Evolutionary conservation across 1,284 basidiomycete genomes (phyloP), one percentile per base, ranked within the genome.

Genomic region (Trametes hirsuta): DNA sequence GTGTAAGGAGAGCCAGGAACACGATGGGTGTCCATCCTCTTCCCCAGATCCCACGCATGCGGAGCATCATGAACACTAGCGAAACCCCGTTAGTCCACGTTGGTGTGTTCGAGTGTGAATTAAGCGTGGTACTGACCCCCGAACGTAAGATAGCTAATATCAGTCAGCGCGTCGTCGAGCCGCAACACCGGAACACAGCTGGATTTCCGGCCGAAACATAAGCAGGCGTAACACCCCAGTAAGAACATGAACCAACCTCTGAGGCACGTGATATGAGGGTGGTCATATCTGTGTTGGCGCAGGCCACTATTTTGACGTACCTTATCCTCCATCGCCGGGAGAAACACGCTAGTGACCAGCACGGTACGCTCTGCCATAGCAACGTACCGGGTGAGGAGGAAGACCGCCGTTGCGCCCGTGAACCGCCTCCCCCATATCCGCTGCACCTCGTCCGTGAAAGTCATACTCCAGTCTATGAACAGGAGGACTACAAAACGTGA

Each of bases 171-270:
- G 21, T 68, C 66, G 22, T 68, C 66, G 0, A 66, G 21, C 9
- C 66, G 59, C n/a, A 68, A 35, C 2, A 66, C 60, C 6, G 62
- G 62, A 1, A 59, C 61, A 40, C 66, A 68, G 56, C 66, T 68
- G 34, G 2, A 39, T 14, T 2, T 11, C 22, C 18, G 6, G 35
- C 6, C 12, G 6, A 48, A 24, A n/a, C n/a, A 37, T 2, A 4
- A 30, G 30, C 8, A 8, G 8, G 8, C 1, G n/a, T 9, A 22
- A 18, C 18, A 36, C 2, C 15, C 12, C 30, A 47, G 14, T 36
- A 10, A 22, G 14, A 21, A 11, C 3, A 15, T 30, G n/a, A 11
- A 25, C 37, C 46, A 34, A 63, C 58, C 47, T 58, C 62, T 60
- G 8, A 25, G 3, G n/a, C 30, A 34, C 14, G 25, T 1, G 46